Evolutionary conservation across 163 green algal genomes (phyloP), one percentile per base, ranked within the genome.

Genomic region (Coccomyxa subellipsoidea): DNA sequence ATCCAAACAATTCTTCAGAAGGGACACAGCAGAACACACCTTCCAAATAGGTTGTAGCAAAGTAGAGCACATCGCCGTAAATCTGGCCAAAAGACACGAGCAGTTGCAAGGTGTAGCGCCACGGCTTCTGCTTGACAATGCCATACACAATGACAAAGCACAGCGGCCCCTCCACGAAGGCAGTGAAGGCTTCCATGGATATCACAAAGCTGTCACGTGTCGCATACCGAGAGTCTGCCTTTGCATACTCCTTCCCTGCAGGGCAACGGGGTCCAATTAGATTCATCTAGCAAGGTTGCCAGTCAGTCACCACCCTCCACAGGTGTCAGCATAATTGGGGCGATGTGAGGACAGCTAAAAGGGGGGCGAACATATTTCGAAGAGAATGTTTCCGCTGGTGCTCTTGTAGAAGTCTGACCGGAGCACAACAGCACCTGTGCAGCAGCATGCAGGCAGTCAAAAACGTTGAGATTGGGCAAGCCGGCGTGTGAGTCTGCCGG

Each of bases 51-150:
- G 87, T 94, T 7, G 95, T 98, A 21, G 82, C 84, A 85, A 95
- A 98, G 86, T 98, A 98, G 32, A 98, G 85, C 40, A 98, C 90
- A 38, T 96, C 93, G 34, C 95, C 95, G 71, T 98, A 98, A 4
- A 98, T 81, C 85, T 98, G 95, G 9, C 93, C 91, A 35, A 96
- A 47, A 0, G 91, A 95, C 31, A 98, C 91, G 4, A 95, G 37
- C 9, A 96, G 37, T 78, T 95, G 90, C 8, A 93, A 73, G 0
- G 85, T 88, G 77, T 91, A 92, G 39, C 93, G 87, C 90, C 91
- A 98, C 34, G 90, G 69, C 32, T 82, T 84, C 35, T 82, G 69
- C 59, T 87, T 86, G 0, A 94, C 66, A 39, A 98, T 91, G 54
- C 84, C 92, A 47, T 87, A 92, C 34, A 92, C 86, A 39, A 90